Evolutionary conservation across 495 filamentous ascomycete genomes (phyloP).

Genomic region (Daldinia grandis): DNA sequence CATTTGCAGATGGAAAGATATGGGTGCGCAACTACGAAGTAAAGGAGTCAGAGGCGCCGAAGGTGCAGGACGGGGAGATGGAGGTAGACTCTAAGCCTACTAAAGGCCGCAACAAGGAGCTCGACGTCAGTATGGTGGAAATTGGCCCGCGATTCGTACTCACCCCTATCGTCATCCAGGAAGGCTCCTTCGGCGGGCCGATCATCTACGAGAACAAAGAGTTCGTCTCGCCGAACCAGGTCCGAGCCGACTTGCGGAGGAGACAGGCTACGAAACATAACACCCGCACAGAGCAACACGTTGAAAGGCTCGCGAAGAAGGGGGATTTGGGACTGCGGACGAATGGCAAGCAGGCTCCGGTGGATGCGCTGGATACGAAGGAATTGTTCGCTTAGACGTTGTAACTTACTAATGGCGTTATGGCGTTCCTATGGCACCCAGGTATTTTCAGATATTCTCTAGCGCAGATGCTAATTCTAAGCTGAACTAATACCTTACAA

Average conservation of each 20-base stretch:
- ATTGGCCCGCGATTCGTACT: constrained; percentile 95
- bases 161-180: constrained; percentile 94
- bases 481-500: constrained; percentile 4
- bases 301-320: constrained; percentile 77
- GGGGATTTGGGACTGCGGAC: constrained; percentile 76
- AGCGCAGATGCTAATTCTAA: constrained; percentile 11
- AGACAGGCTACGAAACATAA: constrained; percentile 79
- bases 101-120: constrained; percentile 60
- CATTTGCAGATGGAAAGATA: constrained; percentile 91
- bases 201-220: constrained; percentile 99
- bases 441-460: constrained; percentile 32
- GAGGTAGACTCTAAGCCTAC: constrained; percentile 41
- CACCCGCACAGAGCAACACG: constrained; percentile 71
- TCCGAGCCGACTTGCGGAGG: constrained; percentile 79
- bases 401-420: constrained; percentile 35
- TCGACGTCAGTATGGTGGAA: constrained; percentile 85
- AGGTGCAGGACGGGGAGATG: constrained; percentile 50
- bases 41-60: constrained; percentile 75
- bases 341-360: constrained; percentile 65
- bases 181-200: constrained; percentile 93
- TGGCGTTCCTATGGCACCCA: constrained; percentile 35
- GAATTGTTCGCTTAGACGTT: constrained; percentile 76
- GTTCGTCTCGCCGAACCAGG: constrained; percentile 95
- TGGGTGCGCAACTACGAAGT: constrained; percentile 97
- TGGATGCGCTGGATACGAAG: constrained; percentile 79